phyloP scores from a whole-genome alignment of 352 stramenopile genomes.

The Globisporangium acanthophoron region DNA sequence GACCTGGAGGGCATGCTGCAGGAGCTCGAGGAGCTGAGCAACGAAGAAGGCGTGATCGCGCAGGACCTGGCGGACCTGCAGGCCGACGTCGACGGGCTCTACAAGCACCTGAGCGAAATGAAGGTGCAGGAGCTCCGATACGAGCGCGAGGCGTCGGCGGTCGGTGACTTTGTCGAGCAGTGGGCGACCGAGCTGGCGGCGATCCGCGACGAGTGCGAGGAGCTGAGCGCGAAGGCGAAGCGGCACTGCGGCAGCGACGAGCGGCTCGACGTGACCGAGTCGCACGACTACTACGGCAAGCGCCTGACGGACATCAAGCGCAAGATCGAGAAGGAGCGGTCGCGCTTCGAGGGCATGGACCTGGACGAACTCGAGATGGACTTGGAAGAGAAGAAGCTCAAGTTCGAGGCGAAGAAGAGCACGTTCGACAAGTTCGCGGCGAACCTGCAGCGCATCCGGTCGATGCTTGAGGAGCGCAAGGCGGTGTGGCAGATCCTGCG shows the following conservation, averaged over 20 bases:
- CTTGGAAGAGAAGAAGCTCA: conserved; percentile 64
- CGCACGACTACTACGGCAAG: conserved; percentile 77
- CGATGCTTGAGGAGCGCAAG: conserved; percentile 76
- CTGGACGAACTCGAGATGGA: conserved; percentile 68
- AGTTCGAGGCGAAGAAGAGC: conserved; percentile 60
- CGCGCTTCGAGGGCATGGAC: conserved; percentile 79
- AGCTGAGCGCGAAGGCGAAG: conserved; percentile 52
- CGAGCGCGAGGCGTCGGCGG: conserved; percentile 35
- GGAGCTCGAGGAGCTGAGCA: conserved; percentile 49
- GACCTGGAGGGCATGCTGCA: conserved; percentile 56
- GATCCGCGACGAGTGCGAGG: conserved; percentile 52
- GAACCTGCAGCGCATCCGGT: conserved; percentile 56
- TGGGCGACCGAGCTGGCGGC: conserved; percentile 45
- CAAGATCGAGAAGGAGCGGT: conserved; percentile 71
- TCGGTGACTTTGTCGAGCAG: conserved; percentile 42
- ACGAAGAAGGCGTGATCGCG: conserved; percentile 43
- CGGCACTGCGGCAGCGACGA: conserved; percentile 47
- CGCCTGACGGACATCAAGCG: conserved; percentile 72
- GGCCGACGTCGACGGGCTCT: conserved; percentile 53
- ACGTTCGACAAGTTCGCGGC: conserved; percentile 56
- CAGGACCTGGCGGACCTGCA: conserved; percentile 50
- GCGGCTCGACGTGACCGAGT: conserved; percentile 53
- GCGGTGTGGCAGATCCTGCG: conserved; percentile 70
- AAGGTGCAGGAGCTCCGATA: conserved; percentile 68
- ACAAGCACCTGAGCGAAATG: conserved; percentile 70